Percentiles rank a stretch among this genome's conserved stretches.
Evolutionary conservation across 441 rosid genomes (phyloP).

Genomic region (Geranium incanum): DNA sequence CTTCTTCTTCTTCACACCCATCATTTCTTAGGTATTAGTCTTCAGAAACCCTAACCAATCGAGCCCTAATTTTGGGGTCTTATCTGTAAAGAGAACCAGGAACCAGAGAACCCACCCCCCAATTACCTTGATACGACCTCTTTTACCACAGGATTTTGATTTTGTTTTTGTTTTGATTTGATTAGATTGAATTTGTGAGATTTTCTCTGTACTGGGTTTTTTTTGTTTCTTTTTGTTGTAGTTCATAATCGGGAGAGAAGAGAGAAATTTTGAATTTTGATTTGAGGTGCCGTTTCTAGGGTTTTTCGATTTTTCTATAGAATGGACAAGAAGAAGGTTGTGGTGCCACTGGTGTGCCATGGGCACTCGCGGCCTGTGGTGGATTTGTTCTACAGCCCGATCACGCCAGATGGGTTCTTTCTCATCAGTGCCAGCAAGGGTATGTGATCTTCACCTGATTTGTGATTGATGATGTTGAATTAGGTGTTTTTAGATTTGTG

Average conservation of each 20-base stretch:
- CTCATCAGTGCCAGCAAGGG: conserved; percentile 96
- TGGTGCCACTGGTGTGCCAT: conserved; percentile 83
- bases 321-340: conserved; percentile 61
- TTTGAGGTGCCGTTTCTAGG: not conserved
- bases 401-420: conserved; percentile 91
- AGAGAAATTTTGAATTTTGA: not conserved
- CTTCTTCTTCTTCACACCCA: not conserved
- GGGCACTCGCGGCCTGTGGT: conserved; percentile 99
- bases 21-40: not conserved
- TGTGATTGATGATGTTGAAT: not conserved
- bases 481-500: not conserved
- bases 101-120: not conserved
- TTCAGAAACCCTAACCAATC: not conserved
- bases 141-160: not conserved
- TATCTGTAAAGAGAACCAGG: not conserved
- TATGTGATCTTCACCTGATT: conserved; percentile 17
- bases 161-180: too few species aligned
- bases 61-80: not conserved
- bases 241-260: not conserved
- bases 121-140: not conserved
- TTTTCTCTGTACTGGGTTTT: not conserved
- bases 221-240: not conserved
- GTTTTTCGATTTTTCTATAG: not conserved
- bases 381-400: conserved; percentile 80
- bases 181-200: not conserved